Evolutionary conservation across 2,329 filamentous ascomycete species (phyloP), one percentile per base, ranked within the genome.

Genomic region (Colletotrichum plurivorum): DNA sequence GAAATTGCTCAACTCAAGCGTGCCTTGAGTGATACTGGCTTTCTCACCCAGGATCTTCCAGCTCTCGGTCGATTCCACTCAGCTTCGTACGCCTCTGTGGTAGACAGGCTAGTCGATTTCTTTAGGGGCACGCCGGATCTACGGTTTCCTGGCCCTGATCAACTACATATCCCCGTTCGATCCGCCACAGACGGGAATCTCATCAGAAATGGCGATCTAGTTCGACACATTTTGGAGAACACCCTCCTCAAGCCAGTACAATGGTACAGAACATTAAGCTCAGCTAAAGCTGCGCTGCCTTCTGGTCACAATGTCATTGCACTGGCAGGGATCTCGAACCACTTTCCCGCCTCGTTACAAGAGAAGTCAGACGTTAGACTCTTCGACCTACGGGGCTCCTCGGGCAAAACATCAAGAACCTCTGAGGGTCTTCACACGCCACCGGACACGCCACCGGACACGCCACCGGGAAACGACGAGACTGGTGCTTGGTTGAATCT

Each of bases 361-460:
- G 15, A 3, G 6, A 15, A 22, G 2, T 13, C 22, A 3, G 41
- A 66, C 36, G 2, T 66, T 1, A 49, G 7, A 1, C 9, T 55
- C 2, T 9, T 55, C 8, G 31, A 41, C 16, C 6, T 61, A 2
- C 41, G 12, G 10, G 6, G 25, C 12, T 25, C 36, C 4, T 22
- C 3, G 43, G 15, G 43, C 3, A 12, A 16, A 10, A 36, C 22
- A 5, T 25, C 16, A 4, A 31, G 2, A 8, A 8, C 12, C 5
- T 36, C 49, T 27, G 13, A 9, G 49, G 16, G n/a, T 15, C 25
- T n/a, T 51, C 58, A n/a, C n/a, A n/a, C n/a, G n/a, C n/a, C n/a
- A n/a, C n/a, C n/a, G n/a, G n/a, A 61, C 10, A 61, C 58, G 15
- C 58, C 58, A 16, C 58, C 58, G 5, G 2, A 51, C 2, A 61